phyloP scores from a whole-genome alignment of 1,284 basidiomycete genomes.

The Ceratobasidium sp. region DNA sequence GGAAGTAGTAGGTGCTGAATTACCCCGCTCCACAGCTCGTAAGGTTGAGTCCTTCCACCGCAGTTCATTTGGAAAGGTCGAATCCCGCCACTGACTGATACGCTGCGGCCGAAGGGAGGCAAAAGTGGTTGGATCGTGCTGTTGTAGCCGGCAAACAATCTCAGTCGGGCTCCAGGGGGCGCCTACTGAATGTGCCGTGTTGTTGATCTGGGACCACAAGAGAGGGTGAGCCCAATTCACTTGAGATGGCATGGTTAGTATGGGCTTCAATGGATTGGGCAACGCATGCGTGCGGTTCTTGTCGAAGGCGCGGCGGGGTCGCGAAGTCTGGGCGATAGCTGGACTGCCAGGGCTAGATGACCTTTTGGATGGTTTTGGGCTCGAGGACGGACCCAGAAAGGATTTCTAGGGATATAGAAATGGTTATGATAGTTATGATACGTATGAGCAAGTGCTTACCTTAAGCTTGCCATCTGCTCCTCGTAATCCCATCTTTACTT shows the following conservation, averaged over 20 bases:
- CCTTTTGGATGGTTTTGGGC: no score
- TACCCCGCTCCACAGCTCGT: neutral
- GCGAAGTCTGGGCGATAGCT: neutral
- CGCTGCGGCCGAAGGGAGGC: neutral
- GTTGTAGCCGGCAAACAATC: constrained; percentile 2
- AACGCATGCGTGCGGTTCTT: neutral
- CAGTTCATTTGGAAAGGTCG: neutral
- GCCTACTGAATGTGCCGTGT: neutral
- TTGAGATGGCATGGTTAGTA: neutral
- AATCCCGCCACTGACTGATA: constrained; percentile 20
- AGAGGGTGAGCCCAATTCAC: constrained; percentile 35
- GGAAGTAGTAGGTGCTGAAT: neutral
- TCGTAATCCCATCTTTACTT: no score
- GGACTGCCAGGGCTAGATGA: no score
- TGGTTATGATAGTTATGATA: no score
- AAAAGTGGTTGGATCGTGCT: constrained; percentile 11
- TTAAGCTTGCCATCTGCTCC: no score
- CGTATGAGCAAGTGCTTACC: no score
- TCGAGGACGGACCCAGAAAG: no score
- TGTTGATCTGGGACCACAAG: constrained; percentile 25
- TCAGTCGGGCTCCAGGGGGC: constrained; percentile 7
- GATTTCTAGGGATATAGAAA: no score
- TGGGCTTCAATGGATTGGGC: no score
- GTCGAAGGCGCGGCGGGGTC: neutral
- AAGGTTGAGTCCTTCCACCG: constrained; percentile 18